Evolutionary conservation across 306 rosid genomes (phyloP), one percentile per base, ranked within the genome.

Genomic region (Datisca glomerata): DNA sequence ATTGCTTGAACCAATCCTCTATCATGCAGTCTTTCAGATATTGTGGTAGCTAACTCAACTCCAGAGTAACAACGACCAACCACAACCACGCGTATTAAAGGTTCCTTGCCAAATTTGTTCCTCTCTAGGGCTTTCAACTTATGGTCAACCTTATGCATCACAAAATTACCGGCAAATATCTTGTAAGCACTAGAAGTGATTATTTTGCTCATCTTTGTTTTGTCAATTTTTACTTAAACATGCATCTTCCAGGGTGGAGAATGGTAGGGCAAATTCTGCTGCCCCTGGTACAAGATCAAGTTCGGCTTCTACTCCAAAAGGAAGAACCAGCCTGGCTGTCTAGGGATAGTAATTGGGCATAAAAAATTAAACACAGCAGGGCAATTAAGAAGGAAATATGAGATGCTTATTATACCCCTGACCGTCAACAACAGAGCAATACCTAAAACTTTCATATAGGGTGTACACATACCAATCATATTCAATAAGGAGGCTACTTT

Each of bases 261-360:
- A 89, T 33, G 97, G 91, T 61, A 89, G 42, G 32, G 94, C 94
- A 42, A 51, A 77, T 46, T 80, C 91, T 12, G 69, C 23, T 23
- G 97, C 94, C 41, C 97, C 93, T 8, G 97, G 93, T 55, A 83
- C 86, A 70, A 83, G 17, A 70, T 89, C 89, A 37, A 89, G 77
- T 55, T 74, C 77, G 33, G 83, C 42, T 72, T 83, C 95, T 83
- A 94, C 89, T 47, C 97, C 95, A 72, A 83, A 66, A 53, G 97
- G 79, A 68, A 89, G 94, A 77, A 89, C 95, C 69, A 89, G 72
- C 97, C 94, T 84, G 86, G 79, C 86, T 84, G 92, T 68, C 85
- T 86, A 71, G 52, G 17, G 38, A 37, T 37, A 29, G 34, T n/a
- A n/a, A n/a, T n/a, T n/a, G n/a, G n/a, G n/a, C n/a, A n/a, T n/a